Base-by-base conservation (phyloP, 2,329 filamentous ascomycete genomes). In the Talaromyces sp. region DNA sequence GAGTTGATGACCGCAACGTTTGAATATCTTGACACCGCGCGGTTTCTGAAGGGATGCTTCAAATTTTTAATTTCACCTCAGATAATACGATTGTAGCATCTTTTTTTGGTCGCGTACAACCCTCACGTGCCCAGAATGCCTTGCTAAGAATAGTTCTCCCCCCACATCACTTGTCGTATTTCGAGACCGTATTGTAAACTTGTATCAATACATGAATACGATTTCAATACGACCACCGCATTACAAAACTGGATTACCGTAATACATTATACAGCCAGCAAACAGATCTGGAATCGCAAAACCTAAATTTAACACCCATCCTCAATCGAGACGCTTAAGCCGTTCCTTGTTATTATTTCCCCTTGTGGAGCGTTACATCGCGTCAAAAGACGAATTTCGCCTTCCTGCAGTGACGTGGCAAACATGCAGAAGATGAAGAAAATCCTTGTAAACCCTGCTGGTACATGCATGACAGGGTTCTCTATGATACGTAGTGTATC, bases 281-380 rank as follows among this genome's bases (percentile, higher is more conserved):
- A 37, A 41, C 5, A 31, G 60, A 62, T 54, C 60, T 54, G 2
- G 47, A 35, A 39, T 19, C 35, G 16, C 24, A 33, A 41, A 62
- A 56, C 60, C 39, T 33, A 62, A 62, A 45, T 56, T 62, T 56
- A 62, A 56, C 59, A 31, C 37, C 43, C 31, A 37, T 35, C 43
- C 33, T 60, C 27, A 35, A 31, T 35, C 2, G 19, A 60, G 58
- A 24, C 10, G 19, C 27, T 11, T 33, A 48, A 24, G n/a, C 27
- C n/a, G 27, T 33, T 31, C 39, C 27, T 9, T 10, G 16, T 11
- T 43, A 43, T 31, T 33, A 19, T 59, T 58, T 13, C 37, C 39
- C 14, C 57, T 45, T 60, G 39, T 45, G 57, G 57, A 61, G 45
- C 24, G 59, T 61, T 61, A 61, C 59, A 61, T 61, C 59, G 43